Conservation (phyloP, 495 filamentous ascomycete species). For the Neurospora sp. region DNA sequence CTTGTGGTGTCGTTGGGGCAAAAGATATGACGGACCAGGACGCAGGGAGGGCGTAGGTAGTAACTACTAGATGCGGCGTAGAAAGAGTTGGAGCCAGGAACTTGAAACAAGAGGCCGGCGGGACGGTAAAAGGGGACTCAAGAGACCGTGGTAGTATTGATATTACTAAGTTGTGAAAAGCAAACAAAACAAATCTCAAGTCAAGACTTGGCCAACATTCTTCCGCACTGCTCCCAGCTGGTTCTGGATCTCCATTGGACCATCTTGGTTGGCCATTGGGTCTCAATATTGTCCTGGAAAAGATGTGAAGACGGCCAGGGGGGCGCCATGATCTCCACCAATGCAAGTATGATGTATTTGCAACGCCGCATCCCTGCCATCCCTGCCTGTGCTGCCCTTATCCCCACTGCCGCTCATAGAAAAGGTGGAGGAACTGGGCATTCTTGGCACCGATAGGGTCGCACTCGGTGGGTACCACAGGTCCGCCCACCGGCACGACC, state of each 20-base stretch:
- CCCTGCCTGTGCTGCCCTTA: neutral
- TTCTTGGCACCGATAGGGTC: neutral
- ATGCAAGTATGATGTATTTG: constrained; percentile 16
- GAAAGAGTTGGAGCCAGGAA: neutral
- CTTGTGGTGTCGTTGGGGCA: neutral
- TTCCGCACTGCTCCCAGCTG: neutral
- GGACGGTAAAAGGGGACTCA: neutral
- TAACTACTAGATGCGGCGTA: neutral
- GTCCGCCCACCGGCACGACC: neutral
- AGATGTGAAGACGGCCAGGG: neutral
- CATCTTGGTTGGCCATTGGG: neutral
- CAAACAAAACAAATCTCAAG: neutral
- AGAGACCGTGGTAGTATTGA: neutral
- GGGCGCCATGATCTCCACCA: constrained; percentile 6
- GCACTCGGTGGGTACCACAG: neutral
- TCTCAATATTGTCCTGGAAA: neutral
- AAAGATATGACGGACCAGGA: neutral
- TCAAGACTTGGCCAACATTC: neutral
- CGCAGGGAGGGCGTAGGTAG: neutral
- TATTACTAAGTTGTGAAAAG: neutral
- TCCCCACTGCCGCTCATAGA: neutral
- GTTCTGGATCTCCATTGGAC: too few relatives aligned
- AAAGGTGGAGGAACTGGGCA: neutral
- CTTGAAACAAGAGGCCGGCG: neutral
- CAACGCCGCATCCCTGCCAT: constrained; percentile 10